Conservation (phyloP, 2,329 filamentous ascomycete genomes). For the Ramularia collo-cygni region DNA sequence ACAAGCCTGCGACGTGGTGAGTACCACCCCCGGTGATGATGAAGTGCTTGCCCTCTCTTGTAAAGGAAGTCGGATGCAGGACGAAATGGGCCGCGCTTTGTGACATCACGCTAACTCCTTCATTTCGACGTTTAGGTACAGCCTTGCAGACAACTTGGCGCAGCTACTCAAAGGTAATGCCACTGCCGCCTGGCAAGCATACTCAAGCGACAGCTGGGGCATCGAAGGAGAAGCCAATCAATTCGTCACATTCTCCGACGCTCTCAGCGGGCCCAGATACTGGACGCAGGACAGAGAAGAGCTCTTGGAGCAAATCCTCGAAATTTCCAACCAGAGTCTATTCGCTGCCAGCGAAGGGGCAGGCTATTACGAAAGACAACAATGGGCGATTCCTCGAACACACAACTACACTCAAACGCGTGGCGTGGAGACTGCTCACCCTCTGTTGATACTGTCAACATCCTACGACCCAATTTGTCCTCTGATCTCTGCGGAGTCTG, state of each 20-base stretch:
- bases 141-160: slow-evolving; percentile 16
- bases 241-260: slow-evolving; percentile 16
- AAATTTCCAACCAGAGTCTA: slow-evolving; percentile 11
- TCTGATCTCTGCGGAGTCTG: slow-evolving; percentile 14
- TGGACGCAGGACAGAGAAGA: slow-evolving; percentile 15
- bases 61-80: no score
- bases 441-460: slow-evolving; percentile 15
- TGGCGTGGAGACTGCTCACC: slow-evolving; percentile 13
- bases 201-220: slow-evolving; percentile 11
- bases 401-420: slow-evolving; percentile 16
- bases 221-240: slow-evolving; percentile 17
- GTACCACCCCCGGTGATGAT: no score
- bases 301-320: slow-evolving; percentile 13
- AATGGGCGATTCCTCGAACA: slow-evolving; percentile 14
- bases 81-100: no score
- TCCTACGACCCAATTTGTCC: slow-evolving; percentile 20
- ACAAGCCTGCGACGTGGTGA: slow-evolving; percentile 17
- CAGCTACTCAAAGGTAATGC: slow-evolving; percentile 17
- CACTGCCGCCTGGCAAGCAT: slow-evolving; percentile 15
- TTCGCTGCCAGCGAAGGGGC: no score
- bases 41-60: no score
- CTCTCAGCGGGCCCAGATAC: slow-evolving; percentile 10
- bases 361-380: slow-evolving; percentile 13
- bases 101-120: no score
- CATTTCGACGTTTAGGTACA: no score